Conservation (phyloP, 257 asterid species). For the Orobanche coerulescens region DNA sequence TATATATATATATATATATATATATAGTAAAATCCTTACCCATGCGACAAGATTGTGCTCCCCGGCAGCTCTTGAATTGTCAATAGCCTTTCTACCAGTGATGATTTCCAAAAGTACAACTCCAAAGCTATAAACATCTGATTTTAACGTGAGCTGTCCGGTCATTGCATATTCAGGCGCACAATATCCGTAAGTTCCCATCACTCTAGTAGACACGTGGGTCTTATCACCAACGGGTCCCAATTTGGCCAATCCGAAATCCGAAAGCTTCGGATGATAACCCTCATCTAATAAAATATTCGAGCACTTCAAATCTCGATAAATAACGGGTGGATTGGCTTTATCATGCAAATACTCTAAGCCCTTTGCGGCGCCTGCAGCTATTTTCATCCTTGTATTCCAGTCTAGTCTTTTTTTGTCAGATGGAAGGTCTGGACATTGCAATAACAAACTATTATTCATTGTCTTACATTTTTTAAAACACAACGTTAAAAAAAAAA, state of each 20-base stretch:
- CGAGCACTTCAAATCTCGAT: constrained; percentile 87
- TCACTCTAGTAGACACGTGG: constrained; percentile 86
- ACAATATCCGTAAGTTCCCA: constrained; percentile 97
- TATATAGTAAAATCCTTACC: too few relatives aligned
- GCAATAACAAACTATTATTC: not conserved
- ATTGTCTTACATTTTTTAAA: not conserved
- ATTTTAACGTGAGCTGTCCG: constrained; percentile 82
- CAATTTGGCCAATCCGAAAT: constrained; percentile 88
- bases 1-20: too few relatives aligned
- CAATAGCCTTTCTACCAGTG: constrained; percentile 86
- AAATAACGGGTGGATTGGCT: constrained; percentile 92
- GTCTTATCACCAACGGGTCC: constrained; percentile 94
- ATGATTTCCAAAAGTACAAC: constrained; percentile 88
- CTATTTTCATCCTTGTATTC: constrained; percentile 91
- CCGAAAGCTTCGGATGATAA: constrained; percentile 84
- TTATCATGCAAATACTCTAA: constrained; percentile 80
- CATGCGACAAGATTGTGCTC: constrained; percentile 83
- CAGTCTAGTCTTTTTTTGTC: constrained; percentile 61
- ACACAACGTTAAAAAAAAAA: too few relatives aligned
- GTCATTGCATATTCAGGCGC: constrained; percentile 99
- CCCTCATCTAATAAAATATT: constrained; percentile 77
- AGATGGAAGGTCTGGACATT: constrained; percentile 49
- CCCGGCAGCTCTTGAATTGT: constrained; percentile 52
- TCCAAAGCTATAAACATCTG: constrained; percentile 91
- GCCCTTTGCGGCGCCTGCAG: constrained; percentile 95